Base-by-base conservation (phyloP, 2,329 filamentous ascomycete genomes). In the Sphaerulina musiva region DNA sequence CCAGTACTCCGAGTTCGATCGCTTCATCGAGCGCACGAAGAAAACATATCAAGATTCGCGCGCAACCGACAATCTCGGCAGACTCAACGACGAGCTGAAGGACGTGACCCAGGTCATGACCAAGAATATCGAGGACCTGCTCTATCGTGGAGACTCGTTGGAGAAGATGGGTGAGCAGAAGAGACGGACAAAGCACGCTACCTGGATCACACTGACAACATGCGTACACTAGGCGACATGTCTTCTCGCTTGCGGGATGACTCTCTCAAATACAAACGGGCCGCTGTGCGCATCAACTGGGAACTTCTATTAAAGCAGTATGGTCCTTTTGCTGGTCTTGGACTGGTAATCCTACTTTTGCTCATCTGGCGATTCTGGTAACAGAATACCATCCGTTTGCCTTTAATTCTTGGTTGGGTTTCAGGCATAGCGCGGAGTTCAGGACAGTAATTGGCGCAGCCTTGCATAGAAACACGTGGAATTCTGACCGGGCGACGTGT, bases 41-140 rank as follows among this genome's bases (percentile, higher is more conserved):
- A 86, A 90, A 65, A 90, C 91, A 29, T 98, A 98, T 74, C 88
- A 93, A 65, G 93, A 98, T 72, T 84, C 87, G 51, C 85, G 93
- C 61, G 93, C 93, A 12, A 83, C 88, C 11, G 87, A 91, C 74
- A 97, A 97, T 73, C 81, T 98, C 54, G 89, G 95, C 73, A 90
- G 92, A 74, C 78, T 98, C 62, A 97, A 98, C 69, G 89, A 96
- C 69, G 95, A 98, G 79, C 81, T 98, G 62, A 86, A 91, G 71
- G 93, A 97, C 73, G 95, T 98, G 52, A 97, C 93, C 1, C 91
- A 96, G 75, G 91, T 98, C 68, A 98, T 98, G 95, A 97, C 91
- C 53, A 97, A 97, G 82, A 98, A 98, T 72, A 97, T 98, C 64
- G 93, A 98, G 78, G 93, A 98, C 72, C 76, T 98, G 68, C 77